These are phyloP conservation scores for Penicillium sp. DNA, from an alignment of 2,329 filamentous ascomycete species.

Conservation along the genomic window DNA sequence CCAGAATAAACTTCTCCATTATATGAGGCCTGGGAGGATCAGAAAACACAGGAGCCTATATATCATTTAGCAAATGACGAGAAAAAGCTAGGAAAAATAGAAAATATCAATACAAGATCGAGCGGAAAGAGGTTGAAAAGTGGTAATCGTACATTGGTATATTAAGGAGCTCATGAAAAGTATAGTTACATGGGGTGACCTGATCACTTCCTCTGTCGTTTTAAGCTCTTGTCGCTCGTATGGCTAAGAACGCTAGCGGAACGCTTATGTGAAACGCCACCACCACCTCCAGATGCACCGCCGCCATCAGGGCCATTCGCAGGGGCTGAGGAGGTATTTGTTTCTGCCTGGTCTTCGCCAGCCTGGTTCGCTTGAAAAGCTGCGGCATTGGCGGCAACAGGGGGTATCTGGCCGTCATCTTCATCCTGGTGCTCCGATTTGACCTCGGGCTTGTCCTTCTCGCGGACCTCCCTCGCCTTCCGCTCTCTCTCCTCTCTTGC, in stretches of 20 bases:
- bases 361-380: slow-evolving; percentile 8
- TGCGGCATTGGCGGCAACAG: slow-evolving; percentile 20
- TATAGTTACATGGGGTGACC: slow-evolving; percentile 2
- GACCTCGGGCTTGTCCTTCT: slow-evolving; percentile 37
- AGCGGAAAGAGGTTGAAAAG: background rate
- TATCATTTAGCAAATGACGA: slow-evolving; percentile 9
- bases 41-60: background rate
- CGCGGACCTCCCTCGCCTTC: slow-evolving; percentile 37
- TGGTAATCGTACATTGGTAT: slow-evolving; percentile 39
- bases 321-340: background rate
- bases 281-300: slow-evolving; percentile 23
- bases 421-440: slow-evolving; percentile 44
- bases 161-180: slow-evolving; percentile 21
- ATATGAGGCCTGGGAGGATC: background rate
- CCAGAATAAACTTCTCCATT: slow-evolving; percentile 18
- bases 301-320: slow-evolving; percentile 11
- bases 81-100: slow-evolving; percentile 1
- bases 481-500: slow-evolving; percentile 46
- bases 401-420: slow-evolving; percentile 28
- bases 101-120: slow-evolving; percentile 9
- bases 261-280: slow-evolving; percentile 64
- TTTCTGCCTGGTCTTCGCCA: background rate
- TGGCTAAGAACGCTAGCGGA: slow-evolving; percentile 81
- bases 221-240: slow-evolving; percentile 64
- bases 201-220: slow-evolving; percentile 53